A percentile compares a stretch with the other conserved stretches of the same genome.
Evolutionary conservation across 1,284 basidiomycete species (phyloP).

Genomic region (Filobasidium uniguttulatum): DNA sequence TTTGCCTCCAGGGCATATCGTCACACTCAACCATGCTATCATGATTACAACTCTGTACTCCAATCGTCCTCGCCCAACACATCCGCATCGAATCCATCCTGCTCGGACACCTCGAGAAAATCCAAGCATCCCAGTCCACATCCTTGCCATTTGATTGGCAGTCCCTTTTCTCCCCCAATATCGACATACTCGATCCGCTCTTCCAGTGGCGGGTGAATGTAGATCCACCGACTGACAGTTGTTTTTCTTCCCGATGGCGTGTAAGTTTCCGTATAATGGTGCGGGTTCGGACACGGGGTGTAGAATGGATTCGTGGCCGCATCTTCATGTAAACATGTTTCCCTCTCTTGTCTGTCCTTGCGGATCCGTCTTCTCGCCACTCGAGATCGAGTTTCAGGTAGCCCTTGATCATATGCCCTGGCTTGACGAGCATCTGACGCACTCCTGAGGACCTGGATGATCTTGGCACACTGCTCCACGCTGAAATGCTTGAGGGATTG

Average conservation of each 20-base stretch:
- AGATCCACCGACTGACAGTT: conserved; percentile 20
- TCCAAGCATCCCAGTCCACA: conserved; percentile 32
- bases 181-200: conserved; percentile 32
- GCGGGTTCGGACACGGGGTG: conserved; percentile 28
- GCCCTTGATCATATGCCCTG: background rate
- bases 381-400: background rate
- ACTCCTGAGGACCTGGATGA: background rate
- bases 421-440: background rate
- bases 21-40: too few relatives aligned
- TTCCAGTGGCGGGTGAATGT: conserved; percentile 28
- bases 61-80: conserved; percentile 8
- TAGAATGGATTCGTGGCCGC: conserved; percentile 32
- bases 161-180: conserved; percentile 16
- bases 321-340: conserved; percentile 20
- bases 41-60: background rate
- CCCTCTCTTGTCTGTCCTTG: background rate
- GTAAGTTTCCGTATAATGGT: conserved; percentile 22
- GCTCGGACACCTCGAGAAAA: conserved; percentile 19
- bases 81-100: conserved; percentile 13
- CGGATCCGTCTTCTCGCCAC: background rate
- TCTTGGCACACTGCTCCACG: background rate
- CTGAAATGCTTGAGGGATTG: background rate
- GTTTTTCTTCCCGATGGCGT: background rate
- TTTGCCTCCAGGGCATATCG: too few relatives aligned
- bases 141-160: conserved; percentile 32